These are phyloP conservation scores for Helianthus annuus DNA, from an alignment of 129 eudicot genomes.

Conservation along the genomic window DNA sequence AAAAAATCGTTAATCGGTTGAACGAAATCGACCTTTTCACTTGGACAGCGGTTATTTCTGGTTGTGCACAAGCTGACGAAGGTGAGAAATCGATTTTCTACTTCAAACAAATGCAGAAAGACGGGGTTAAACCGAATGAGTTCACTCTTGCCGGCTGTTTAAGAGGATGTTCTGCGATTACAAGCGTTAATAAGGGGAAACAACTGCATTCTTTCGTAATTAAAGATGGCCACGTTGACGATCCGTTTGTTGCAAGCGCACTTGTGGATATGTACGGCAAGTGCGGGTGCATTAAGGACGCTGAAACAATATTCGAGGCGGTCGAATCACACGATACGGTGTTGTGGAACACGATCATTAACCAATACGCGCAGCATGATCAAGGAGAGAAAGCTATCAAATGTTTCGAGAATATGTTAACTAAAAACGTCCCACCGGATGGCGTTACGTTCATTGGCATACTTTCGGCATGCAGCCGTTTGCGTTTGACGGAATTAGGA, in stretches of 20 bases:
- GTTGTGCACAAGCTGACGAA: conserved; percentile 40
- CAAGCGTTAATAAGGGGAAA: conserved; percentile 35
- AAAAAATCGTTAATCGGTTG: conserved; percentile 33
- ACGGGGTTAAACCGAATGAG: conserved; percentile 46
- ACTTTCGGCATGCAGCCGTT: conserved; percentile 48
- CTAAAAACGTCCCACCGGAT: conserved; percentile 33
- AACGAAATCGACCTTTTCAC: conserved; percentile 39
- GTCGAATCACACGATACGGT: conserved; percentile 36
- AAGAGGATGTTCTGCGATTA: conserved; percentile 44
- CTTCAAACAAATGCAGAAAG: conserved; percentile 39
- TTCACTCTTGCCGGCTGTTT: conserved; percentile 51
- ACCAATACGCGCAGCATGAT: conserved; percentile 38
- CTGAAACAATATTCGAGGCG: conserved; percentile 34
- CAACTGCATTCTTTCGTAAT: conserved; percentile 40
- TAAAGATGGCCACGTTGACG: conserved; percentile 36
- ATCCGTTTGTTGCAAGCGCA: conserved; percentile 44
- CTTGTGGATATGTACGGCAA: conserved; percentile 51
- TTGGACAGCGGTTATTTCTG: conserved; percentile 42
- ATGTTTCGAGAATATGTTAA: conserved; percentile 35
- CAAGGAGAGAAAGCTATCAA: conserved; percentile 38
- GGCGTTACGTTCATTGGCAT: conserved; percentile 42
- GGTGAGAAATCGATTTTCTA: conserved; percentile 43
- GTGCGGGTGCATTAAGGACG: conserved; percentile 49
- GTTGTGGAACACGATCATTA: conserved; percentile 49
- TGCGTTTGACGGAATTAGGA: conserved; percentile 39